Percentiles rank a stretch among this genome's conserved stretches.
These are phyloP conservation scores for Cercospora zeina DNA, from an alignment of 2,329 filamentous ascomycete genomes.

Conservation along the genomic window DNA sequence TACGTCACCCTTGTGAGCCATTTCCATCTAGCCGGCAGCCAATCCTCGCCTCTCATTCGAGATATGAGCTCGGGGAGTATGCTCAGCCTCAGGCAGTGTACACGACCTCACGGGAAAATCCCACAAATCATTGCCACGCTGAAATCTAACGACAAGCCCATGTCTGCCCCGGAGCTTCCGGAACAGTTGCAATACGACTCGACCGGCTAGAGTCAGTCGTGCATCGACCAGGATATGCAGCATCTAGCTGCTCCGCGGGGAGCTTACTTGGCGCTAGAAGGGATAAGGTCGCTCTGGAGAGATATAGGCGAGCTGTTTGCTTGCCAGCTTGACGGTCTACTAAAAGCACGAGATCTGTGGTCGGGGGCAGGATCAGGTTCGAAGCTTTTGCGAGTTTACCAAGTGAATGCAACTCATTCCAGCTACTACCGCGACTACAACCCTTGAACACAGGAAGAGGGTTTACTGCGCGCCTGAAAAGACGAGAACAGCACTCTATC, in stretches of 20 bases:
- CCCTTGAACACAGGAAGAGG: too few species aligned
- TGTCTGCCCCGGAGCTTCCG: neutral
- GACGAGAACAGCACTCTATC: neutral
- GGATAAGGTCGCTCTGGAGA: neutral
- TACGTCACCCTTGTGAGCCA: neutral
- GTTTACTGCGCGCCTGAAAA: neutral
- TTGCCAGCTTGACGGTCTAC: neutral
- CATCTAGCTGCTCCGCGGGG: neutral
- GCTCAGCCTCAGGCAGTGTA: neutral
- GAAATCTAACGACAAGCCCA: neutral
- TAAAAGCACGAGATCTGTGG: neutral
- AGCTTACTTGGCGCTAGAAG: neutral
- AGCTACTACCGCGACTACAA: too few species aligned
- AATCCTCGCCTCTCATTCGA: neutral
- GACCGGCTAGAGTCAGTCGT: slow-evolving; percentile 1
- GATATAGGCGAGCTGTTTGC: slow-evolving; percentile 5
- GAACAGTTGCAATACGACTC: neutral
- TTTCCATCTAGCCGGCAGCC: neutral
- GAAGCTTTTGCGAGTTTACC: neutral
- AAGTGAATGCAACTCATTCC: neutral
- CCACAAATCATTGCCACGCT: neutral
- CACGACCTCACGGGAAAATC: neutral
- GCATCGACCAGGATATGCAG: neutral
- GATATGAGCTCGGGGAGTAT: neutral
- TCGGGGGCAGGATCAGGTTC: neutral